Evolutionary conservation across 805 yeast genomes (phyloP), one percentile per base, ranked within the genome.

Genomic region (Ogataea glucozyma): DNA sequence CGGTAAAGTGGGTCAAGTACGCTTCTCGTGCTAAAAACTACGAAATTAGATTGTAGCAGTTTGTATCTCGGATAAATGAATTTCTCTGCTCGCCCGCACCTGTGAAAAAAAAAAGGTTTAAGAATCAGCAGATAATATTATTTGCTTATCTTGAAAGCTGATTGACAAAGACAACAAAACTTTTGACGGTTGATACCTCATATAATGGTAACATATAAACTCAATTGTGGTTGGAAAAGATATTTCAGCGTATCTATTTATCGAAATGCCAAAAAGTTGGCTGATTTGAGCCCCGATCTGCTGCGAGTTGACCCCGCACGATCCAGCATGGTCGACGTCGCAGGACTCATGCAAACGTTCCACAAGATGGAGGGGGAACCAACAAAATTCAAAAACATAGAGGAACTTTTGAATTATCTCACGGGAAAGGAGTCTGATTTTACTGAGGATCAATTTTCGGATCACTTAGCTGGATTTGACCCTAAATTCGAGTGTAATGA

Each of bases 1-100:
- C 95, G 0, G 79, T 86, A 17, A 91, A 90, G 60, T 88, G 95
- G 95, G 95, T 90, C 24, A 79, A 86, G 53, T 91, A 91, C 60
- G 60, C 76, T 12, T 74, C 91, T 1, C 77, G 74, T 47, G 81
- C 91, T 0, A 96, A 96, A 0, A 76, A 85, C 6, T 89, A 87
- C 54, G 97, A 90, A 48, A 73, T 88, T 8, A 71, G 97, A 42
- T 81, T 81, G 49, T 84, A 60, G 64, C 16, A 39, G 19, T 20
- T 31, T 46, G 23, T 41, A 41, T 38, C 38, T 7, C 17, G 5
- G 5, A 22, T n/a, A 23, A 33, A 34, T 7, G 10, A 10, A 34
- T 34, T 33, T 33, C 16, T 27, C 18, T 13, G 16, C 8, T 27
- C 31, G 31, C 18, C 31, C 8, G n/a, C 13, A 4, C 16, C 11